Percentiles rank a stretch among this genome's conserved stretches.
phyloP scores from a whole-genome alignment of 1,139 yeast species.

The Pneumocystis carinii region DNA sequence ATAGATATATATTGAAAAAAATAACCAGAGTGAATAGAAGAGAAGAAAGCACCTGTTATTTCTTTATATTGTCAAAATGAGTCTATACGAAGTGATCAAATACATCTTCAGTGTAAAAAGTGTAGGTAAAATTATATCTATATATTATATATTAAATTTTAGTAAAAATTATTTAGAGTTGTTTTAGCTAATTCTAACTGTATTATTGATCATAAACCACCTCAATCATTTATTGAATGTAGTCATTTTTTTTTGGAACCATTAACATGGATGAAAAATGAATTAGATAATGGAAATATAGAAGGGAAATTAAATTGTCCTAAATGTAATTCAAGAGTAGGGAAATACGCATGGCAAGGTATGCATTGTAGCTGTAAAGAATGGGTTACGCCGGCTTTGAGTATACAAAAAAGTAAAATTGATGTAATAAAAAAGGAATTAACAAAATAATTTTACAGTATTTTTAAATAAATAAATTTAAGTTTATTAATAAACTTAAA shows the following conservation, averaged over 20 bases:
- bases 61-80: slow-evolving; percentile 19
- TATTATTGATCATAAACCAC: slow-evolving; percentile 17
- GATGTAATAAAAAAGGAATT: slow-evolving; percentile 35
- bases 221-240: slow-evolving; percentile 42
- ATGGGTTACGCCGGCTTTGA: slow-evolving; percentile 91
- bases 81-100: slow-evolving; percentile 17
- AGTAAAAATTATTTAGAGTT: slow-evolving; percentile 15
- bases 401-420: slow-evolving; percentile 64
- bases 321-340: slow-evolving; percentile 55
- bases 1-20: slow-evolving; percentile 20
- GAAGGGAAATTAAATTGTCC: slow-evolving; percentile 85
- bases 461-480: too few relatives aligned
- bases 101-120: slow-evolving; percentile 23
- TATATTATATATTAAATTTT: not conserved
- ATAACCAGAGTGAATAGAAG: slow-evolving; percentile 13
- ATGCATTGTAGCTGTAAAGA: slow-evolving; percentile 85
- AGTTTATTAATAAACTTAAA: not conserved
- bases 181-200: slow-evolving; percentile 18
- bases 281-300: slow-evolving; percentile 47
- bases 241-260: slow-evolving; percentile 86
- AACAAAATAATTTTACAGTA: not conserved
- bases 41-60: slow-evolving; percentile 23
- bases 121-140: slow-evolving; percentile 18
- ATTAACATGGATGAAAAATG: slow-evolving; percentile 75
- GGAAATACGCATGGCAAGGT: slow-evolving; percentile 92